Evolutionary conservation across 805 yeast species (phyloP).

Genomic region (Saturnispora sekii): DNA sequence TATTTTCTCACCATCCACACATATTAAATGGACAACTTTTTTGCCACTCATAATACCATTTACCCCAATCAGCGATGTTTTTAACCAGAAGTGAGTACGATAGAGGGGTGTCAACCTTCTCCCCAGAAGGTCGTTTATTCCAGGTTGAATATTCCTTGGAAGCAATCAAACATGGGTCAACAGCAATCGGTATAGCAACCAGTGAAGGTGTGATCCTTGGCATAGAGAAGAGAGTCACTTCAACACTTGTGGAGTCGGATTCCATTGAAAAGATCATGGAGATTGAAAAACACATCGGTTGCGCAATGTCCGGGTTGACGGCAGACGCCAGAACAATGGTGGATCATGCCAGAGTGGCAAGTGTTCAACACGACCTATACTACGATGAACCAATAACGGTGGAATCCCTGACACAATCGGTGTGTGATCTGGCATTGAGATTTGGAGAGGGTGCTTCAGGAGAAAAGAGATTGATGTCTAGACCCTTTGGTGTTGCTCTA

Average conservation of each 20-base stretch:
- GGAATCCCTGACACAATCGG: constrained; percentile 90
- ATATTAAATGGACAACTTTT: neutral
- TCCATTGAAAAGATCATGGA: constrained; percentile 95
- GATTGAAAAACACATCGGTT: constrained; percentile 87
- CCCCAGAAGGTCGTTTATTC: constrained; percentile 97
- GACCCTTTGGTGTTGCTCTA: constrained; percentile 98
- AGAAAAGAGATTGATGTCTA: constrained; percentile 89
- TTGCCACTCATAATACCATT: neutral
- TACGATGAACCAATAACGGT: constrained; percentile 89
- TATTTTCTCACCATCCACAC: neutral
- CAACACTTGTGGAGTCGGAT: constrained; percentile 80
- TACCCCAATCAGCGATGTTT: constrained; percentile 49
- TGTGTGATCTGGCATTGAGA: constrained; percentile 91
- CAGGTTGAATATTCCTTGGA: constrained; percentile 97
- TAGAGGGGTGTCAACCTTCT: constrained; percentile 96
- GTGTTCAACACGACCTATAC: constrained; percentile 79
- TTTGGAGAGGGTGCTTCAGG: constrained; percentile 97
- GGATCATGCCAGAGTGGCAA: constrained; percentile 90
- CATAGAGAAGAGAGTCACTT: constrained; percentile 94
- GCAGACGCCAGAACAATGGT: constrained; percentile 99
- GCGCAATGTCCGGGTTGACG: constrained; percentile 98
- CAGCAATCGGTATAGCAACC: constrained; percentile 95
- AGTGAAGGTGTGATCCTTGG: constrained; percentile 93
- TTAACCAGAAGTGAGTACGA: constrained; percentile 99
- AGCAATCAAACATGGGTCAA: constrained; percentile 94